Percentiles rank a stretch among this genome's conserved stretches.
Evolutionary conservation across 495 filamentous ascomycete species (phyloP).

Genomic region (Penicillium daleae): DNA sequence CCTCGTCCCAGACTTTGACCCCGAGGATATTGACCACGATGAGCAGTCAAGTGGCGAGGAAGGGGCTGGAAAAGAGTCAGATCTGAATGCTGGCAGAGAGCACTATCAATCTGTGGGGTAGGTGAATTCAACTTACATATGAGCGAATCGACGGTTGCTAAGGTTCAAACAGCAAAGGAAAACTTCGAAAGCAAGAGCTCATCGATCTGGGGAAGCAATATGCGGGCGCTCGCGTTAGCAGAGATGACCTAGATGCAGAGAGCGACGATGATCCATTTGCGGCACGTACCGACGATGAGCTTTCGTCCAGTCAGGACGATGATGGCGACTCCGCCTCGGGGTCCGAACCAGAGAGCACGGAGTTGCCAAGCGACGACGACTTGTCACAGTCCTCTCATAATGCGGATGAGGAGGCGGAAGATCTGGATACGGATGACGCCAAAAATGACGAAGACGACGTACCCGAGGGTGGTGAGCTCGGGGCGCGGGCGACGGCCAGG

Average conservation of each 20-base stretch:
- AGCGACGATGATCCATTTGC: slow-evolving; percentile 52
- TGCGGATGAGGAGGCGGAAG: neutral
- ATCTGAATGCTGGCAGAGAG: slow-evolving; percentile 66
- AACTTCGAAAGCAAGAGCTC: slow-evolving; percentile 73
- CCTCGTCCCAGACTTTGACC: slow-evolving; percentile 74
- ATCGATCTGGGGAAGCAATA: slow-evolving; percentile 75
- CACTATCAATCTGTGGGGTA: slow-evolving; percentile 87
- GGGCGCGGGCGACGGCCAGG: slow-evolving; percentile 21
- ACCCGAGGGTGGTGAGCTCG: slow-evolving; percentile 33
- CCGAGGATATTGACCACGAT: slow-evolving; percentile 69
- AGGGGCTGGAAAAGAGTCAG: slow-evolving; percentile 40
- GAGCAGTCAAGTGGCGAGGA: slow-evolving; percentile 59
- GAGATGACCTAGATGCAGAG: slow-evolving; percentile 63
- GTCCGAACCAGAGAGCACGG: neutral
- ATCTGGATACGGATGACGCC: slow-evolving; percentile 8
- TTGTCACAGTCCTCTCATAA: neutral
- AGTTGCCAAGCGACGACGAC: slow-evolving; percentile 11
- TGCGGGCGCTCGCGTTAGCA: slow-evolving; percentile 74
- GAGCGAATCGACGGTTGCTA: slow-evolving; percentile 7
- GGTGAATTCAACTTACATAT: slow-evolving; percentile 19
- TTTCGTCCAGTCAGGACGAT: slow-evolving; percentile 32
- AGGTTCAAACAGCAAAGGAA: slow-evolving; percentile 67
- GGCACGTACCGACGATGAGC: slow-evolving; percentile 29
- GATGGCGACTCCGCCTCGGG: slow-evolving; percentile 25
- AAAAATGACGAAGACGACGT: slow-evolving; percentile 10